Evolutionary conservation across 2,329 filamentous ascomycete species (phyloP), one percentile per base, ranked within the genome.

Genomic region (Fusarium liriodendri): DNA sequence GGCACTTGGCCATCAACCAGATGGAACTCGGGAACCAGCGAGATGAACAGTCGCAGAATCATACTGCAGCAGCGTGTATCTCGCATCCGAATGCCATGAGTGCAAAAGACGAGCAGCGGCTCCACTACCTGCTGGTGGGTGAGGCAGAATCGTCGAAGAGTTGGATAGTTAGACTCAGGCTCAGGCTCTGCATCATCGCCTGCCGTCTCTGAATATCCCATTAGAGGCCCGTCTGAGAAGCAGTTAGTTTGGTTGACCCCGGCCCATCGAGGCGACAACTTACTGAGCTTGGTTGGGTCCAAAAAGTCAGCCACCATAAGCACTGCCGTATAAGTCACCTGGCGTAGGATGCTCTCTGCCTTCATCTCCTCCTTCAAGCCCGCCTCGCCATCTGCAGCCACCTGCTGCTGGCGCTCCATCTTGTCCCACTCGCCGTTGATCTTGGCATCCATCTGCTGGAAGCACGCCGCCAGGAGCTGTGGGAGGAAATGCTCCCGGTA

Each of bases 291-390:
- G 58, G 88, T 87, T 16, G 95, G 94, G 80, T 97, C 95, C 25
- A 99, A 87, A 77, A 98, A 91, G 75, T 95, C 94, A 9, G 95
- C 94, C 72, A 98, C 93, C 88, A 98, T 95, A 77, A 97, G 92
- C 33, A 98, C 95, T 1, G 95, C 94, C 5, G 95, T 95, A 82
- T 97, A 97, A 0, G 96, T 98, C 59, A 98, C 88, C 81, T 98
- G 95, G 22, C 97, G 91, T 54, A 99, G 85, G 33, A 99, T 97
- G 79, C 96, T 98, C 82, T 99, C 97, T 8, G 94, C 92, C 83
- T 98, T 98, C 97, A 99, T 99, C 84, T 99, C 97, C 76, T 98
- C 95, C 1, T 94, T 94, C 62, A 99, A 85, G 69, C 79, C 83
- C n/a, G 94, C 94, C 64, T 95, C 94, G 22, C 92, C 92, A 5